Percentiles rank a stretch among this genome's conserved stretches.
Conservation (phyloP, 2,329 filamentous ascomycete species). For the Exophiala dermatitidis region DNA sequence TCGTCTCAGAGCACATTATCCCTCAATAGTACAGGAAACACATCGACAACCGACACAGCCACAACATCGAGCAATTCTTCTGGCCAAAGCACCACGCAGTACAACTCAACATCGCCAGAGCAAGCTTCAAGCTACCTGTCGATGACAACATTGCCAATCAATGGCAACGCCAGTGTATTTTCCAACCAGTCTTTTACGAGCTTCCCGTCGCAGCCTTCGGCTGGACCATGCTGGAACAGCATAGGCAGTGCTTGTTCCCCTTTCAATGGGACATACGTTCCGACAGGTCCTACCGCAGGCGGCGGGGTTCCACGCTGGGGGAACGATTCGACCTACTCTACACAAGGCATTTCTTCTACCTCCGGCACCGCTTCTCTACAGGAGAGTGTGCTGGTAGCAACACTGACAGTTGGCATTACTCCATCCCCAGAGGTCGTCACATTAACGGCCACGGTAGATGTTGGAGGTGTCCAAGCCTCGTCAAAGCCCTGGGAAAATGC, state of each 20-base stretch:
- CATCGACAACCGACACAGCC: neutral
- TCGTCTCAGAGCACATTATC: neutral
- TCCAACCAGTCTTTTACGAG: neutral
- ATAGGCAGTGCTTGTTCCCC: conserved; percentile 3
- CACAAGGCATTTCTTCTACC: neutral
- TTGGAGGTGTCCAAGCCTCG: neutral
- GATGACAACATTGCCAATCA: conserved; percentile 1
- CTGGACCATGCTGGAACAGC: conserved; percentile 1
- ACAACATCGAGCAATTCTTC: neutral
- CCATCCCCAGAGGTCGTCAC: conserved; percentile 10
- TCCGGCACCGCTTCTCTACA: neutral
- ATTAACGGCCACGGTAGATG: conserved; percentile 5
- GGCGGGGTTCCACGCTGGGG: too few relatives aligned
- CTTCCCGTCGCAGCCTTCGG: neutral
- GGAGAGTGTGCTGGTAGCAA: neutral
- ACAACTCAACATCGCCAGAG: neutral
- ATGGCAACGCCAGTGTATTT: neutral
- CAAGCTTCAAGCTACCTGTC: neutral
- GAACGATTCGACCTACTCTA: neutral
- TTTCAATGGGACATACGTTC: neutral
- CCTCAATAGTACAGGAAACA: neutral
- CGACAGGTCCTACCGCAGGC: neutral
- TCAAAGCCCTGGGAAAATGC: neutral
- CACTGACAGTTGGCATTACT: conserved; percentile 11
- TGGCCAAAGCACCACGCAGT: neutral